Conservation (phyloP, 257 asterid species). For the Handroanthus guayacan region DNA sequence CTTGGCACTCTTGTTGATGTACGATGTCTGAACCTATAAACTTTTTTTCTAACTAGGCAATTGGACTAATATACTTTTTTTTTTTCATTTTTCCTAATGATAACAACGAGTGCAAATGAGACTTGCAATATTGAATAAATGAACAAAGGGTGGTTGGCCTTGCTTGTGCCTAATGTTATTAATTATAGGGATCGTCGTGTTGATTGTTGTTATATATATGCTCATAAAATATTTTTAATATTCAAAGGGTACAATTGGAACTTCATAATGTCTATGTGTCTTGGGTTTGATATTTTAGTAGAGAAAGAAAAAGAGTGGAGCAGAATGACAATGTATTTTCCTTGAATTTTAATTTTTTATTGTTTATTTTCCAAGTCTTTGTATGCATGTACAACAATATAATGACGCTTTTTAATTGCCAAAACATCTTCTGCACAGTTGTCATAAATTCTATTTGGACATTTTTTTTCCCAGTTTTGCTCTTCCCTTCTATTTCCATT, state of each 20-base stretch:
- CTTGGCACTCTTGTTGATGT: neutral
- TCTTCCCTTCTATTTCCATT: too few species aligned
- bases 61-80: constrained; percentile 10
- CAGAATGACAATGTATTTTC: constrained; percentile 1
- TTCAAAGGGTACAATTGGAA: constrained; percentile 51
- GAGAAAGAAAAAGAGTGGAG: neutral
- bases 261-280: constrained; percentile 8
- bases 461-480: too few species aligned
- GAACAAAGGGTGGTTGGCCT: constrained; percentile 88
- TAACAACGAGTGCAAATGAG: constrained; percentile 76
- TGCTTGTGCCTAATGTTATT: constrained; percentile 72
- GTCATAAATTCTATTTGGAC: too few species aligned
- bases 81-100: constrained; percentile 10
- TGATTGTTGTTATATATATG: constrained; percentile 64
- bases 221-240: constrained; percentile 76
- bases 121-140: constrained; percentile 80
- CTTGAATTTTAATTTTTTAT: constrained; percentile 10
- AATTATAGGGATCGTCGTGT: constrained; percentile 67
- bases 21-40: neutral
- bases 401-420: too few species aligned
- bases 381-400: too few species aligned
- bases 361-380: too few species aligned
- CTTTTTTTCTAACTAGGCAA: neutral
- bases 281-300: neutral
- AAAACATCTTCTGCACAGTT: too few species aligned